phyloP scores from a whole-genome alignment of 2,329 filamentous ascomycete genomes.

The Cyclaneusma minus region DNA sequence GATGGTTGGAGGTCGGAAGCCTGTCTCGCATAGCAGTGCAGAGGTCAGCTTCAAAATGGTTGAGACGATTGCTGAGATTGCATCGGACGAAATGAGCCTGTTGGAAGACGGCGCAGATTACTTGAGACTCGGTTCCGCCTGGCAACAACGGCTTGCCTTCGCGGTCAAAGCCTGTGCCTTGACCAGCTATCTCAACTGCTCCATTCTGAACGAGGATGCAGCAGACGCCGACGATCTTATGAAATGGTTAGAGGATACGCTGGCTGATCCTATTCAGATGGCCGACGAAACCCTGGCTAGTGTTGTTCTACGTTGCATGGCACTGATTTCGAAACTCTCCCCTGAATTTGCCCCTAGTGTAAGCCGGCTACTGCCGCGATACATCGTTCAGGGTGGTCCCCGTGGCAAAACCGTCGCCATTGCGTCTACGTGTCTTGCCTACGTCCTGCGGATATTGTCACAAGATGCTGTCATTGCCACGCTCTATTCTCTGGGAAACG shows the following conservation, averaged over 20 bases:
- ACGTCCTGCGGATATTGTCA: conserved; percentile 66
- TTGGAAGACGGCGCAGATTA: conserved; percentile 87
- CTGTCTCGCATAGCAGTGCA: conserved; percentile 22
- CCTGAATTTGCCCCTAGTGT: conserved; percentile 58
- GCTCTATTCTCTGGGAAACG: conserved; percentile 90
- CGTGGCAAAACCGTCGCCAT: conserved; percentile 53
- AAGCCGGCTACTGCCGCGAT: conserved; percentile 65
- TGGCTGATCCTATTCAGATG: conserved; percentile 71
- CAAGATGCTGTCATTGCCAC: conserved; percentile 92
- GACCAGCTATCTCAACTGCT: conserved; percentile 73
- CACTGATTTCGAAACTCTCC: conserved; percentile 63
- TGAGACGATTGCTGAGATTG: conserved; percentile 53
- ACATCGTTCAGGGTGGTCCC: conserved; percentile 73
- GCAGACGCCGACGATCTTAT: conserved; percentile 68
- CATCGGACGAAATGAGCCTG: conserved; percentile 69
- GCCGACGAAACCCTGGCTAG: conserved; percentile 61
- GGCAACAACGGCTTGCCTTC: conserved; percentile 75
- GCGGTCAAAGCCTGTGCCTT: conserved; percentile 73
- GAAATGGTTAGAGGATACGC: conserved; percentile 70
- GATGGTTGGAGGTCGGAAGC: conserved; percentile 32
- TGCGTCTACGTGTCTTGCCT: conserved; percentile 74
- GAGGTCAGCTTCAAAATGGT: conserved; percentile 40
- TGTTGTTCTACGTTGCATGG: conserved; percentile 66
- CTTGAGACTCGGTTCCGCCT: conserved; percentile 66
- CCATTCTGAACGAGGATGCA: conserved; percentile 64